Base-by-base conservation (phyloP, 2,329 filamentous ascomycete species). In the Talaromyces sp. region DNA sequence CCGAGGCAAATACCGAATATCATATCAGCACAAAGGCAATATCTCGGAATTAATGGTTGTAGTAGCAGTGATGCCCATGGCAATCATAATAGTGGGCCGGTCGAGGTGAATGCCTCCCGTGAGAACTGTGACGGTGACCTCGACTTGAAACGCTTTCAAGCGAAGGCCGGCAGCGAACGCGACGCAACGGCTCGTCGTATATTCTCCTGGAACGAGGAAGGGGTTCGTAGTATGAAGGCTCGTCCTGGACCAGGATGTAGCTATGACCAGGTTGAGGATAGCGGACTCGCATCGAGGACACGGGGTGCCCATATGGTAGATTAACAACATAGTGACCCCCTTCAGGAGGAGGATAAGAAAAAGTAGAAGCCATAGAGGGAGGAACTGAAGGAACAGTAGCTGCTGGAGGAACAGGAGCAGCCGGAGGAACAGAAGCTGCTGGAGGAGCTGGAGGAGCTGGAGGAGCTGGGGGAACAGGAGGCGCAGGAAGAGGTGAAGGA, bases 391-490 rank as follows among this genome's bases (percentile, higher is more conserved):
- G 8, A n/a, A 46, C 17, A 31, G 54, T 65, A 24, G 77, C 66
- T 26, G 74, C 67, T 38, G 77, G 68, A 21, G 71, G 67, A 17
- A 75, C 72, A 31, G 29, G 29, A 31, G 5, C 29, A 31, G 9
- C 29, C 5, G 29, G 9, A 31, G 29, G 4, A 8, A 4, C 14
- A n/a, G 35, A 17, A 14, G 17, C 32, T 8, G 53, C n/a, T 3
- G 26, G 26, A 27, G 26, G 26, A 14, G 26, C 13, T 32, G 17
- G 9, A 4, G 27, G 3, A 54, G 19, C 2, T 35, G n/a, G 2
- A 55, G n/a, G 27, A 26, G n/a, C 6, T 49, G 21, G 19, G n/a
- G 31, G 46, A 31, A 3, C 13, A 11, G 11, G 19, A 27, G 13
- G 26, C 13, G 52, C 32, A 9, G 14, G 11, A 35, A 3, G 32